Conservation (phyloP, 108 stramenopile species). For the Phaeodactylum tricornutum region DNA sequence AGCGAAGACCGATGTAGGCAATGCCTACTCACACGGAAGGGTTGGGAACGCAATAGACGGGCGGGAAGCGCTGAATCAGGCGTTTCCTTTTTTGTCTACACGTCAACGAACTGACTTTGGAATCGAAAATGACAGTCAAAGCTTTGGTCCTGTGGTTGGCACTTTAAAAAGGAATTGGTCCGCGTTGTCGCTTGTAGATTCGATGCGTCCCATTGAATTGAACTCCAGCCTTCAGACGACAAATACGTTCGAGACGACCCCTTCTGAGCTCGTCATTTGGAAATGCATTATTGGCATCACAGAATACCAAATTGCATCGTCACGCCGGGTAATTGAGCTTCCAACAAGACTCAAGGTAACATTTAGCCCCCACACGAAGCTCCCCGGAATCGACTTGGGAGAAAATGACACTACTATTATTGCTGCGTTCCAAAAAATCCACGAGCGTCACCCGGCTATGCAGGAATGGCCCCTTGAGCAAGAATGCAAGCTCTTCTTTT, state of each 20-base stretch:
- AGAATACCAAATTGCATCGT: too few species aligned
- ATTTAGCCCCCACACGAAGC: not conserved
- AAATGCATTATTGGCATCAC: too few species aligned
- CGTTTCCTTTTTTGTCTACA: slow-evolving; percentile 10
- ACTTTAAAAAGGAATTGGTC: slow-evolving; percentile 31
- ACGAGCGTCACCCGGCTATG: not conserved
- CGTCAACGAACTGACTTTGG: slow-evolving; percentile 5
- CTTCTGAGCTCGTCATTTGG: too few species aligned
- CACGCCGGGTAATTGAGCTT: slow-evolving; percentile 10
- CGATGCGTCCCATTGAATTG: slow-evolving; percentile 28
- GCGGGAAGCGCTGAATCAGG: slow-evolving; percentile 1
- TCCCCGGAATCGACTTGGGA: not conserved
- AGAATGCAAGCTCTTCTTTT: slow-evolving; percentile 1
- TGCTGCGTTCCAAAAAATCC: not conserved
- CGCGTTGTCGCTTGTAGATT: slow-evolving; percentile 24
- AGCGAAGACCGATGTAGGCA: too few species aligned
- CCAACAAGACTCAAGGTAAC: not conserved
- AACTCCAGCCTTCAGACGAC: too few species aligned
- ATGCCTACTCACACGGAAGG: too few species aligned
- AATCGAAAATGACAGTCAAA: not conserved
- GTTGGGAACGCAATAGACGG: too few species aligned
- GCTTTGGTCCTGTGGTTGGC: too few species aligned
- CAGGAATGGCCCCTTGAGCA: not conserved
- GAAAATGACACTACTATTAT: not conserved
- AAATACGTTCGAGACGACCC: too few species aligned